Conservation (phyloP, 371 early-diverging fungal genomes). For the Mucor circinelloides region DNA sequence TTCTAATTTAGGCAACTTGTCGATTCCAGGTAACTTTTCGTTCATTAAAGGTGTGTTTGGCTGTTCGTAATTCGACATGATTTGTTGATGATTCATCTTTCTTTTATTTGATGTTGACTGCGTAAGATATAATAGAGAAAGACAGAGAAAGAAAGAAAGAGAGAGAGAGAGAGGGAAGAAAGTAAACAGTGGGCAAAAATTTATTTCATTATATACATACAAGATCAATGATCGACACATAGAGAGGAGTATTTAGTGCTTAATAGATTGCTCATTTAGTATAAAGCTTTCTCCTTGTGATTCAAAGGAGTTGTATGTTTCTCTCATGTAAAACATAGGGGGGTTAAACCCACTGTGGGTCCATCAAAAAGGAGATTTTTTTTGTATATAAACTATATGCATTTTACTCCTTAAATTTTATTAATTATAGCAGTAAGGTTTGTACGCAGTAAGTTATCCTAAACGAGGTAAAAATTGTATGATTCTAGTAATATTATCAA, state of each 20-base stretch:
- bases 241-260: neutral
- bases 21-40: conserved; percentile 38
- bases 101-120: neutral
- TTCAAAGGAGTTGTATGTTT: neutral
- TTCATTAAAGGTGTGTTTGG: conserved; percentile 21
- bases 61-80: conserved; percentile 19
- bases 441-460: neutral
- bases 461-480: neutral
- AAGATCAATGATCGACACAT: conserved; percentile 4
- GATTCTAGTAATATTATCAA: neutral
- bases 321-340: neutral
- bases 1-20: conserved; percentile 30
- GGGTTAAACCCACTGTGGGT: neutral
- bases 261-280: neutral
- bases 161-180: neutral
- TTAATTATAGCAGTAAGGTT: conserved; percentile 2
- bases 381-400: neutral
- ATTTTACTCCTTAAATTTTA: conserved; percentile 2
- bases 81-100: conserved; percentile 3
- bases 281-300: neutral
- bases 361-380: neutral
- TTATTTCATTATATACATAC: neutral
- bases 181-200: neutral
- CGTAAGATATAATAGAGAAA: neutral
- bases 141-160: neutral